Base-by-base conservation (phyloP, 768 basidiomycete species). In the Podaxis pistillaris region DNA sequence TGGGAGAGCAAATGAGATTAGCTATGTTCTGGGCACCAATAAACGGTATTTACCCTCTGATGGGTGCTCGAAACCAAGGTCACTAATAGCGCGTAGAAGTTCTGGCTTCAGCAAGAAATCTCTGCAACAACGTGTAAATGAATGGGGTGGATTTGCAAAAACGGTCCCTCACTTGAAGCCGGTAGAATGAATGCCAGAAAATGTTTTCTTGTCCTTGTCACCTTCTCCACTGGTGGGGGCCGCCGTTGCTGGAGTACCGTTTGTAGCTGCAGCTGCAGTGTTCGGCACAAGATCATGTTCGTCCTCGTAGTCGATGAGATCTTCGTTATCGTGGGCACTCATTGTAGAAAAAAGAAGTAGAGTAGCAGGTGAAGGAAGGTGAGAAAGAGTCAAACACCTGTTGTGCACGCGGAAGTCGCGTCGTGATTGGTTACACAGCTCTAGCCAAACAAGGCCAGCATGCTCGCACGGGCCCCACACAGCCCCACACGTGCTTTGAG, bases 11-110 rank as follows among this genome's bases (percentile, higher is more conserved):
- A 60, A 46, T 9, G 59, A 51, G 64, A 62, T 50, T 51, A 56
- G 60, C 17, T 33, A 37, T 1, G 8, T 40, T 26, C 37, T 50
- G 24, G 41, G n/a, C 22, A 12, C 44, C 26, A 30, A 54, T 7
- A 4, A 28, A 44, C n/a, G 37, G 56, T 60, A 58, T 59, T 38
- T 38, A 97, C 97, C 97, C 85, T 99, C 97, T 56, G 96, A 98
- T 59, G 97, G 97, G 79, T 99, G 97, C 77, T 99, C 97, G 72
- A 99, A 99, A 75, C 97, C 97, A n/a, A 99, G 82, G 72, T 99
- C 97, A 76, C 93, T 95, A 75, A 99, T 99, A 55, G 97, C 96
- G 63, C 97, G 90, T 69, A 98, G 84, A 64, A 99, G 76, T 74
- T 98, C 97, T 41, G 97, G 94, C 79, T 98, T 99, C 76, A 98